Evolutionary conservation across 768 basidiomycete species (phyloP), one percentile per base, ranked within the genome.

Genomic region (Boletus reticuloceps): DNA sequence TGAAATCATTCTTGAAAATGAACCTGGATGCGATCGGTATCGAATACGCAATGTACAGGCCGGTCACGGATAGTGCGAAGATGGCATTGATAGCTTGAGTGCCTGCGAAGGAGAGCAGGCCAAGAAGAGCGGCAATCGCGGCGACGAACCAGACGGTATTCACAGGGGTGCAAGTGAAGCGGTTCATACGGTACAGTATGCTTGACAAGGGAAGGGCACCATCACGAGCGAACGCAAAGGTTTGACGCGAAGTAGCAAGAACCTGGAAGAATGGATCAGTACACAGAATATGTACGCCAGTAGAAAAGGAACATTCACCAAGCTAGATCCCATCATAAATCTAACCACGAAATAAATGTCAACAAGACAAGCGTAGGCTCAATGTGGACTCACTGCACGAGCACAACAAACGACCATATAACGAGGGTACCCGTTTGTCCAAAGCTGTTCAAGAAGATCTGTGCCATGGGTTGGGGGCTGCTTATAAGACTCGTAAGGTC

Each of bases 181-280:
- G 52, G 64, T 84, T 81, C 70, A 86, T 77, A 58, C 77, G 74
- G 62, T 84, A 85, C 20, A 85, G 72, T 51, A 70, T 77, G 8
- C 60, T 58, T 1, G 85, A 86, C 45, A 84, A 71, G 1, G 85
- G 85, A 7, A 86, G 79, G 2, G 81, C 85, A 36, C 83, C 83
- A 59, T 86, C 82, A 13, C 85, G 76, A 1, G 82, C 70, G 60
- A 84, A 83, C 0, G 82, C 82, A 51, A 83, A 83, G 14, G 75
- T 72, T 65, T 83, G 82, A n/a, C 82, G 79, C 0, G 81, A 82
- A 22, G 80, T 66, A 6, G 81, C 77, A 14, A 81, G 73, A 20
- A 81, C 57, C 79, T 75, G 46, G 27, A 44, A 42, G 43, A 37
- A 59, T 53, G 25, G 48, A 22, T 64, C 45, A 63, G 19, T 43